Evolutionary conservation across 331 rosid species (phyloP), one percentile per base, ranked within the genome.

Genomic region (Prunus yedoensis): DNA sequence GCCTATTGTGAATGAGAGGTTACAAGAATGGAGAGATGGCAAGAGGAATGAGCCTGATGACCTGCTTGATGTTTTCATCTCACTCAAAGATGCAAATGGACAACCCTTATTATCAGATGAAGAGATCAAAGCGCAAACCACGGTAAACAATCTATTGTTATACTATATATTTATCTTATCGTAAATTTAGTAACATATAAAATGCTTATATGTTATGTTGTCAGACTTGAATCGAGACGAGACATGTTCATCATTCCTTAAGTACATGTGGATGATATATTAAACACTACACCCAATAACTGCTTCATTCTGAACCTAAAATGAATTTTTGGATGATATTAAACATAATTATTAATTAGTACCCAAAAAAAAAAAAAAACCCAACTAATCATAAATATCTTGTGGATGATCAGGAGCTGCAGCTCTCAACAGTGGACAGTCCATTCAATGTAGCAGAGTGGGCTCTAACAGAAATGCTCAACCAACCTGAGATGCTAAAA

Each of bases 401-500:
- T 47, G 23, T 28, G 4, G 35, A 45, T 23, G 35, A 20, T 35
- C 16, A 87, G 89, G 93, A 89, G 49, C 1, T 89, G 2, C 52
- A 81, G 63, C 9, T 85, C 3, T 86, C 81, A 35, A 3, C 61
- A 0, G 61, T 81, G 20, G 89, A 87, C 56, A 85, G 81, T 10
- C 90, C 88, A 4, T 78, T 79, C 43, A 88, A 72, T 20, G 63
- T 71, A 18, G 63, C 64, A 12, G 90, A 86, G 66, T 86, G 90
- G 90, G 80, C 63, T 1, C 30, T 86, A 2, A 80, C 85, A 11
- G 85, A 88, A 70, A 79, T 88, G 86, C 51, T 84, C 2, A 86
- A 86, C 23, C 81, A 83, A 8, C 92, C 91, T 0, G 57, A 79
- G 46, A 4, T 79, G 38, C 80, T 83, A 2, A 18, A 25, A 4